Conservation (phyloP, 1,139 yeast genomes). For the Kodamaea derodonti region DNA sequence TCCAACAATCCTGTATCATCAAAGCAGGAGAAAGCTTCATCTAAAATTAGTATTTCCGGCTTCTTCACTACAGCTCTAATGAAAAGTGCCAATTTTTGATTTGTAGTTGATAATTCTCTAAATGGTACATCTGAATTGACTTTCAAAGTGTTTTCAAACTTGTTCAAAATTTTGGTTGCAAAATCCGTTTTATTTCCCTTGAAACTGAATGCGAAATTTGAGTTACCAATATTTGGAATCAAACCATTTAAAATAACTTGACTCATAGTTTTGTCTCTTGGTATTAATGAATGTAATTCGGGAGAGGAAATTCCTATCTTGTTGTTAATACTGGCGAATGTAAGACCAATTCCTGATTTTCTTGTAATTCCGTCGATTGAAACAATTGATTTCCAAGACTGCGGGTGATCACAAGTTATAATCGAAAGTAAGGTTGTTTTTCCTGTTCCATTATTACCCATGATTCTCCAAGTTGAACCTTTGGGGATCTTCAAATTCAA, state of each 20-base stretch:
- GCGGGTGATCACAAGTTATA: constrained; percentile 94
- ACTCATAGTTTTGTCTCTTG: constrained; percentile 48
- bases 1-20: constrained; percentile 56
- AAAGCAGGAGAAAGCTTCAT: constrained; percentile 94
- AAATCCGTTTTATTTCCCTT: constrained; percentile 11
- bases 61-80: constrained; percentile 70
- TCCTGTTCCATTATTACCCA: constrained; percentile 91
- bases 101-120: constrained; percentile 56
- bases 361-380: constrained; percentile 64
- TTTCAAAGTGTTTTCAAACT: constrained; percentile 27
- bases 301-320: constrained; percentile 88
- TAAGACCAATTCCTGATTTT: constrained; percentile 63
- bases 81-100: constrained; percentile 76
- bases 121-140: constrained; percentile 38
- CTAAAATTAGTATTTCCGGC: constrained; percentile 77
- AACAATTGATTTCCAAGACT: constrained; percentile 80
- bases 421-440: constrained; percentile 83
- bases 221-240: constrained; percentile 54
- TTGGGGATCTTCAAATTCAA: constrained; percentile 62
- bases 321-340: constrained; percentile 75
- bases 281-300: constrained; percentile 83
- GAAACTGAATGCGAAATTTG: constrained; percentile 25
- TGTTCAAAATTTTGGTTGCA: constrained; percentile 17
- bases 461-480: constrained; percentile 84
- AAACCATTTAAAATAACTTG: constrained; percentile 74